phyloP scores from a whole-genome alignment of 352 stramenopile genomes.

The Thalassiosira mediterranea region DNA sequence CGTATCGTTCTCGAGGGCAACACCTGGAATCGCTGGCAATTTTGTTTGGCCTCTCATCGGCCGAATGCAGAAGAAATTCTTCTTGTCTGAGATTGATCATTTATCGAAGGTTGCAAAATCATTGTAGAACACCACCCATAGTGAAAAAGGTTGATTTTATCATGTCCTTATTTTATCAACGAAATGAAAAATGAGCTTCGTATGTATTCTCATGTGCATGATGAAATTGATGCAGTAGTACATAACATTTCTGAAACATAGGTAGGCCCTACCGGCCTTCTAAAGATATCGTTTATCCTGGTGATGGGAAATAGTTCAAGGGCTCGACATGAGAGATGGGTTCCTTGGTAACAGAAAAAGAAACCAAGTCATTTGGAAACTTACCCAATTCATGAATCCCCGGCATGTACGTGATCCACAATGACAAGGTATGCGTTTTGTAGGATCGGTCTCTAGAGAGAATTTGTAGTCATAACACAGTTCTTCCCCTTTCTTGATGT shows the following conservation, averaged over 20 bases:
- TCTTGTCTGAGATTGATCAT: constrained; percentile 64
- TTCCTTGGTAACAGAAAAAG: too few species aligned
- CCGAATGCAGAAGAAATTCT: constrained; percentile 70
- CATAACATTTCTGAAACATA: too few species aligned
- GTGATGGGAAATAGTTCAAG: too few species aligned
- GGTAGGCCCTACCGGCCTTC: constrained; percentile 1
- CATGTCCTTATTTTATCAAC: too few species aligned
- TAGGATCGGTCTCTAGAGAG: constrained; percentile 70
- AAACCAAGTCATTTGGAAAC: too few species aligned
- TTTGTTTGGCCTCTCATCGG: constrained; percentile 69
- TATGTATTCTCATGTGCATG: constrained; percentile 21
- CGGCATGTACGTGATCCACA: constrained; percentile 73
- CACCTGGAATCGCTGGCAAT: constrained; percentile 41
- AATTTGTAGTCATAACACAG: constrained; percentile 97
- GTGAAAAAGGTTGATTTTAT: too few species aligned
- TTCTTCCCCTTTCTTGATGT: constrained; percentile 90
- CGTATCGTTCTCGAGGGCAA: constrained; percentile 58
- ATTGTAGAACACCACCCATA: too few species aligned
- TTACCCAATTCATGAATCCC: constrained; percentile 84
- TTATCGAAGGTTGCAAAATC: constrained; percentile 38
- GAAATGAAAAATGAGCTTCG: background rate
- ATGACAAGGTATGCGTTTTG: constrained; percentile 76
- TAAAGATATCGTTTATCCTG: constrained; percentile 18
- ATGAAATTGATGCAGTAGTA: too few species aligned
- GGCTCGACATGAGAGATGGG: too few species aligned